Evolutionary conservation across 1,284 basidiomycete species (phyloP).

Genomic region (Caloboletus firmus): DNA sequence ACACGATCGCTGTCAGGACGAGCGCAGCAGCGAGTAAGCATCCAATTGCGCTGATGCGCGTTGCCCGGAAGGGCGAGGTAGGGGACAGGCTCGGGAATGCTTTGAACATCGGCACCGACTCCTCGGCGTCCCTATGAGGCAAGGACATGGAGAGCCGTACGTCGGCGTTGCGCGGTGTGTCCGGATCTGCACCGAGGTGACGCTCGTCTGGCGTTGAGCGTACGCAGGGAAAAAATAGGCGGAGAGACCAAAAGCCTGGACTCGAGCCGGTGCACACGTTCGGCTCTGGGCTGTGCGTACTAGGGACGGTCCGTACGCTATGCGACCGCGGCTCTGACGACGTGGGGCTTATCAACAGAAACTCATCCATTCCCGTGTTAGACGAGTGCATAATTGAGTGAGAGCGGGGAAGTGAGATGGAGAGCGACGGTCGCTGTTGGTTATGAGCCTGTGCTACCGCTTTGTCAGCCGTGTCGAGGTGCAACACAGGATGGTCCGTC

Average conservation of each 20-base stretch:
- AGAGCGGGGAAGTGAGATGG: slow-evolving; percentile 14
- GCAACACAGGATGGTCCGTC: neutral
- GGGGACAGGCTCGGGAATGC: slow-evolving; percentile 17
- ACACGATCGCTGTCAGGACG: slow-evolving; percentile 22
- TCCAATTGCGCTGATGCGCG: slow-evolving; percentile 11
- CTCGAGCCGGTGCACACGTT: neutral
- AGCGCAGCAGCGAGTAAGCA: slow-evolving; percentile 10
- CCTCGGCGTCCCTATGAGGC: neutral
- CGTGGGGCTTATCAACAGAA: slow-evolving; percentile 18
- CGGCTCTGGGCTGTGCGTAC: neutral
- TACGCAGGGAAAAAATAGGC: neutral
- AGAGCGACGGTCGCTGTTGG: slow-evolving; percentile 17
- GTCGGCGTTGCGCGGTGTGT: neutral
- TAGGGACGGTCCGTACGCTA: slow-evolving; percentile 8
- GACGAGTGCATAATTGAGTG: slow-evolving; percentile 19
- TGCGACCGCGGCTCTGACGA: slow-evolving; percentile 7
- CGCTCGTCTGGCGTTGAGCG: neutral
- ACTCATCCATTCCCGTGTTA: slow-evolving; percentile 24
- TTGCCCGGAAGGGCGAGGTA: slow-evolving; percentile 12
- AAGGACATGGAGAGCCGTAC: slow-evolving; percentile 11
- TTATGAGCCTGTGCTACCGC: neutral
- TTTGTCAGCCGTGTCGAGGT: neutral
- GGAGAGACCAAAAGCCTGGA: neutral
- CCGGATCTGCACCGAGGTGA: neutral
- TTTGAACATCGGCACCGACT: slow-evolving; percentile 2